A percentile compares a stretch with the other conserved stretches of the same genome.
Evolutionary conservation across 1,284 basidiomycete species (phyloP).

Genomic region (Naganishia sp.): DNA sequence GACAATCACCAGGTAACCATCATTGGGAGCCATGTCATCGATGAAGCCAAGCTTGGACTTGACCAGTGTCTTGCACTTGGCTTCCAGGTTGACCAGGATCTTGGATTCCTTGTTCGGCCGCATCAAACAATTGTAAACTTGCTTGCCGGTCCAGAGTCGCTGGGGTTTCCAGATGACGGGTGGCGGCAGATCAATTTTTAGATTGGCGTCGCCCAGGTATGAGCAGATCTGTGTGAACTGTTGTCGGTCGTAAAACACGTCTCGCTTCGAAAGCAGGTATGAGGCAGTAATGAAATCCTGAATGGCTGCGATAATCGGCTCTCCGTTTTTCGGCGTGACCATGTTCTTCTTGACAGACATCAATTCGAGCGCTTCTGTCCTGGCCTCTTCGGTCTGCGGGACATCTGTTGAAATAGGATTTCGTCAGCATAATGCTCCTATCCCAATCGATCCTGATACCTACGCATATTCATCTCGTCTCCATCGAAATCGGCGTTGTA

Average conservation of each 20-base stretch:
- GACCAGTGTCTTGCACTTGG: constrained; percentile 90
- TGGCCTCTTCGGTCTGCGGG: constrained; percentile 97
- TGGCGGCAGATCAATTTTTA: constrained; percentile 93
- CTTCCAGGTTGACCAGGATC: constrained; percentile 92
- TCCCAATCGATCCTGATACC: constrained; percentile 41
- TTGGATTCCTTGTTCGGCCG: constrained; percentile 83
- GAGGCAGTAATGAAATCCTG: constrained; percentile 99
- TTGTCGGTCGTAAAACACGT: constrained; percentile 88
- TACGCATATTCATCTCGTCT: constrained; percentile 99
- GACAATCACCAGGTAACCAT: constrained; percentile 95
- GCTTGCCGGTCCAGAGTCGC: constrained; percentile 96
- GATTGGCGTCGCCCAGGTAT: constrained; percentile 86
- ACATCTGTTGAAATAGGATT: constrained; percentile 66
- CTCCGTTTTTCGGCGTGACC: constrained; percentile 94
- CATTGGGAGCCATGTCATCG: constrained; percentile 89
- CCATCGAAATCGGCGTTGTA: constrained; percentile 99
- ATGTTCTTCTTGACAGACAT: constrained; percentile 99
- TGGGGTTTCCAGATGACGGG: constrained; percentile 93
- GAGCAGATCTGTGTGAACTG: constrained; percentile 97
- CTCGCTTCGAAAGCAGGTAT: constrained; percentile 88
- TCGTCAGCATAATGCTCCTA: background rate
- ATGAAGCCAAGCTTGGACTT: constrained; percentile 61
- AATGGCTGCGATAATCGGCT: constrained; percentile 97
- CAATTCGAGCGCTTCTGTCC: constrained; percentile 94
- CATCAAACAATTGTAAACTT: constrained; percentile 96